Evolutionary conservation across 768 basidiomycete genomes (phyloP).

Genomic region (Gymnopilus dilepis): DNA sequence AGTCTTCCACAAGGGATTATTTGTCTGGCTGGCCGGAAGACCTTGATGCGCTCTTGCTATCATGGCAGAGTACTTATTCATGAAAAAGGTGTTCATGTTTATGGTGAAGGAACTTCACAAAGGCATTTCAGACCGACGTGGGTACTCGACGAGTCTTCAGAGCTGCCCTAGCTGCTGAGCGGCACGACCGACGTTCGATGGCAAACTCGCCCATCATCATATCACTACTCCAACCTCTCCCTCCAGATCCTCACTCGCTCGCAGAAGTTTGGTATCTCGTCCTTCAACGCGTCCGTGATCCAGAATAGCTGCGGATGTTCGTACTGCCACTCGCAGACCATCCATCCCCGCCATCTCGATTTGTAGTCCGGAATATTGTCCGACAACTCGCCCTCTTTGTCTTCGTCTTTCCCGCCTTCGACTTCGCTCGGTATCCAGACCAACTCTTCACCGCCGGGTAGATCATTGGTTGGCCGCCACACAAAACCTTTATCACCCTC

Average conservation of each 20-base stretch:
- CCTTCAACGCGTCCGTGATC: not conserved
- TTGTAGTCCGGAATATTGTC: not conserved
- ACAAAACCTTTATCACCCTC: conserved; percentile 5
- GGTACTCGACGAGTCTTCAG: no score
- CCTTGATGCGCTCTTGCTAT: no score
- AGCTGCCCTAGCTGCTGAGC: no score
- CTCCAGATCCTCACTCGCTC: conserved; percentile 5
- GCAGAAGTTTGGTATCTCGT: conserved; percentile 1
- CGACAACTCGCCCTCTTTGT: not conserved
- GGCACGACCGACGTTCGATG: no score
- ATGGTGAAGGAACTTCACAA: no score
- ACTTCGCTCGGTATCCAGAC: not conserved
- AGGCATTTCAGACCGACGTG: no score
- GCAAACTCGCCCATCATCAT: not conserved
- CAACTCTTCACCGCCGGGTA: conserved; percentile 2
- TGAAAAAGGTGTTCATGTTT: no score
- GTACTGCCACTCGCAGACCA: conserved; percentile 9
- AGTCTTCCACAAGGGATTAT: no score
- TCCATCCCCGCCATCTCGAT: not conserved
- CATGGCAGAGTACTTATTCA: no score
- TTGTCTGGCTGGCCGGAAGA: no score
- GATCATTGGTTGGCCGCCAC: not conserved
- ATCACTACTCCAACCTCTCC: not conserved
- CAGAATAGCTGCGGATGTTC: conserved; percentile 5
- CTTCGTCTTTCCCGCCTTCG: not conserved